Base-by-base conservation (phyloP, 768 basidiomycete genomes). In the Boletus sp. region DNA sequence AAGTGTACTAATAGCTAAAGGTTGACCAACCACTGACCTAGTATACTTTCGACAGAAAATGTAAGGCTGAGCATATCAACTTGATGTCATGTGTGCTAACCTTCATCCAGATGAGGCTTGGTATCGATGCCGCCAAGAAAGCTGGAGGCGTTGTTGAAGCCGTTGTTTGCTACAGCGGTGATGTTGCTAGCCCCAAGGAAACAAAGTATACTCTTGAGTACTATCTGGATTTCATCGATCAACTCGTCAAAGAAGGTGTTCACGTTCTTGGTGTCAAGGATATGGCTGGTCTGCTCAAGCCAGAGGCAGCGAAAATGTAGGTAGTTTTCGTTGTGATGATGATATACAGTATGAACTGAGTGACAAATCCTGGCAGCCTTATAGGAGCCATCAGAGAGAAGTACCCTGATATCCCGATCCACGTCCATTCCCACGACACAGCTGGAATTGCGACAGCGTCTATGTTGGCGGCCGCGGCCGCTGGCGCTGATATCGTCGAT, bases 81-180 rank as follows among this genome's bases (percentile, higher is more conserved):
- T 50, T 17, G 13, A 29, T 50, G 37, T 6, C 32, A n/a, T 14
- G 21, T 39, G 27, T 61, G 21, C 59, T 65, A 27, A 69, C 57
- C 47, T 38, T 48, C 33, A 52, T 56, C 47, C 60, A 98, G 90
- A 91, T 99, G 91, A 87, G 82, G 72, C 85, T 99, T 63, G 97
- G 97, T 69, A 98, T 99, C 64, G 97, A 99, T 68, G 97, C 97
- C 38, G 97, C 97, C 55, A 99, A 98, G 85, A 97, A 97, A 73
- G 97, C 97, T 32, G 97, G 97, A 54, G 97, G 97, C 79, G 97
- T 99, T 47, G 87, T 88, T 56, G 97, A 99, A 72, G 97, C 92
- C 40, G 93, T 92, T 54, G 91, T 96, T 62, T 99, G 97, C 78
- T 99, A 99, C 80, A 95, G 91, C 61, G 97, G 97, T 56, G 97